phyloP scores from a whole-genome alignment of 2,329 filamentous ascomycete genomes.

The Penicillium sp. region DNA sequence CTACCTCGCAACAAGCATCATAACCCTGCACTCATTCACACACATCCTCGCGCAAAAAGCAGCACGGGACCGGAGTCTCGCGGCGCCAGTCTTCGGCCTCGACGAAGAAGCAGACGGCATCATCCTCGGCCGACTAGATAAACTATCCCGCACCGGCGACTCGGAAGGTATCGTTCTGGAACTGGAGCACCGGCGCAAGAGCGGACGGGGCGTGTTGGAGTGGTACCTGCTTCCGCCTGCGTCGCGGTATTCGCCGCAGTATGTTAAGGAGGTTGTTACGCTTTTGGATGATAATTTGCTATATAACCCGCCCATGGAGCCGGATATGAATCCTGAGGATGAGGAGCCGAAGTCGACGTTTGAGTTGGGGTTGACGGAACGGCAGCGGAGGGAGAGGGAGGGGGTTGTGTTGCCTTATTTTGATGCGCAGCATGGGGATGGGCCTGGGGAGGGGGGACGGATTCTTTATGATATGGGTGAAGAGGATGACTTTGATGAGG shows the following conservation, averaged over 20 bases:
- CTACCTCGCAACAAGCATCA: constrained; percentile 86
- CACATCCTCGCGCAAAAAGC: constrained; percentile 75
- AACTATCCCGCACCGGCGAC: constrained; percentile 32
- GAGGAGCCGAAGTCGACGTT: constrained; percentile 76
- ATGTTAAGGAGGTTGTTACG: constrained; percentile 55
- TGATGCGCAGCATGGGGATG: constrained; percentile 80
- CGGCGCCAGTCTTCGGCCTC: constrained; percentile 78
- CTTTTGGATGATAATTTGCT: constrained; percentile 78
- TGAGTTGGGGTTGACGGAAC: constrained; percentile 82
- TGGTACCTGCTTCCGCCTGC: constrained; percentile 62
- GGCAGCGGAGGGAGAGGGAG: constrained; percentile 83
- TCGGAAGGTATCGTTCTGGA: constrained; percentile 73
- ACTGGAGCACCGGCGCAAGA: constrained; percentile 84
- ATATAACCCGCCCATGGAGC: constrained; percentile 59
- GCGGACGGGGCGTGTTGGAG: constrained; percentile 77
- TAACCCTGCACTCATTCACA: constrained; percentile 72
- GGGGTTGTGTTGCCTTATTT: constrained; percentile 93
- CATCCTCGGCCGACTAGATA: constrained; percentile 64
- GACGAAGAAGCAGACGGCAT: constrained; percentile 78
- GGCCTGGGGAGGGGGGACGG: constrained; percentile 80
- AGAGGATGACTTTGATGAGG: constrained; percentile 96
- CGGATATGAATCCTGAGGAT: constrained; percentile 48
- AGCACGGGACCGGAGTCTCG: constrained; percentile 75
- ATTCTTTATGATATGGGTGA: constrained; percentile 97
- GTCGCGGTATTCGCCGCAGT: constrained; percentile 49